These are phyloP conservation scores for Heritiera littoralis DNA, from an alignment of 345 rosid species.

Conservation along the genomic window DNA sequence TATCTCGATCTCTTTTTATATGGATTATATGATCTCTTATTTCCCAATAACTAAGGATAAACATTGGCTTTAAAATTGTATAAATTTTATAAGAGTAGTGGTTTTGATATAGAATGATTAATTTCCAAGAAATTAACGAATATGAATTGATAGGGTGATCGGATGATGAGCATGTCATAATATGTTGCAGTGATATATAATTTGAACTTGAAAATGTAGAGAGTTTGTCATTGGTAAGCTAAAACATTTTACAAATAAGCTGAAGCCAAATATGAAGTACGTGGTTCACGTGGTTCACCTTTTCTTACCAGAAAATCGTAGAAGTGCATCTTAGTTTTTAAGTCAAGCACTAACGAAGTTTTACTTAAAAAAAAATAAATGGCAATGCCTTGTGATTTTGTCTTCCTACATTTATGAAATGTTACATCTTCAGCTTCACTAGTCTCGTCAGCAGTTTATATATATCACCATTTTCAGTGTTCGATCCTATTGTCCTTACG, in stretches of 20 bases:
- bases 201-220: background rate
- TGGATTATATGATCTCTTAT: too few relatives aligned
- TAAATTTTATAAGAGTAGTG: too few relatives aligned
- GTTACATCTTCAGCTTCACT: background rate
- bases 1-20: too few relatives aligned
- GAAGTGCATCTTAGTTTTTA: background rate
- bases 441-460: too few relatives aligned
- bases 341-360: background rate
- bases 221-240: background rate
- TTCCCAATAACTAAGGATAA: too few relatives aligned
- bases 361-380: background rate
- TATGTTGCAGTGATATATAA: background rate
- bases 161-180: background rate
- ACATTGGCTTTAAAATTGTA: background rate
- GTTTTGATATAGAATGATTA: background rate
- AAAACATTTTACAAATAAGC: background rate
- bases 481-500: too few relatives aligned
- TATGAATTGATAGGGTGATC: background rate
- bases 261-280: background rate
- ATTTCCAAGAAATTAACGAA: background rate
- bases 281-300: background rate
- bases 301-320: background rate
- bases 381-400: too few relatives aligned
- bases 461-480: too few relatives aligned
- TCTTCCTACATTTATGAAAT: background rate